Percentiles rank a stretch among this genome's conserved stretches.
These are phyloP conservation scores for Podospora sp. DNA, from an alignment of 495 filamentous ascomycete genomes.

Conservation along the genomic window DNA sequence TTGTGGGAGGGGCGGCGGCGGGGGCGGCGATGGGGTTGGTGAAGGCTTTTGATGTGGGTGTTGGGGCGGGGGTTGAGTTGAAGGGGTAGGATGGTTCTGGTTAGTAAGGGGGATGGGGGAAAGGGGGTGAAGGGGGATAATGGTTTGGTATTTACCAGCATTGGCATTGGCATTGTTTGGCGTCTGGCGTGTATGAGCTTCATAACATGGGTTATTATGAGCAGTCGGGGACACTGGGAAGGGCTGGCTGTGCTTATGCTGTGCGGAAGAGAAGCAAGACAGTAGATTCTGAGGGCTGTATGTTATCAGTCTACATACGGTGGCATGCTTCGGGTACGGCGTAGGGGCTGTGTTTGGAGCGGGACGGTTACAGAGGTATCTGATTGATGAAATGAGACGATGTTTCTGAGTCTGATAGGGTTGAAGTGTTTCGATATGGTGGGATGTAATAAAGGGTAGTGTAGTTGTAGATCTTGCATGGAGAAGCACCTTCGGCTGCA, in stretches of 20 bases:
- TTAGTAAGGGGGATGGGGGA: neutral
- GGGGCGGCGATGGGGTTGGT: constrained; percentile 50
- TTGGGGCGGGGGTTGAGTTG: neutral
- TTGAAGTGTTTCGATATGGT: too few relatives aligned
- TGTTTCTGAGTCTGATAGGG: too few relatives aligned
- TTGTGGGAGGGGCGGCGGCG: constrained; percentile 46
- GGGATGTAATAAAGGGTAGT: too few relatives aligned
- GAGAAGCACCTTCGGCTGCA: neutral
- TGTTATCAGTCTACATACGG: neutral
- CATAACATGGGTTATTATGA: neutral
- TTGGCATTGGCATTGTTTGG: constrained; percentile 8
- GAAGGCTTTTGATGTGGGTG: constrained; percentile 26
- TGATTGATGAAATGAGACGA: too few relatives aligned
- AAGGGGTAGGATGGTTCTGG: neutral
- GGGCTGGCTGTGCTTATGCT: neutral
- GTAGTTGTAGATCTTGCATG: neutral
- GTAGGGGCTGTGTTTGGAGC: neutral
- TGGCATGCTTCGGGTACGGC: neutral
- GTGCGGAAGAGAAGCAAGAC: neutral
- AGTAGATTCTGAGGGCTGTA: neutral
- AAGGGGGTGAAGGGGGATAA: neutral
- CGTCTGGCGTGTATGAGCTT: neutral
- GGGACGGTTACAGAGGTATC: too few relatives aligned
- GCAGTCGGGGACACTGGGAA: neutral
- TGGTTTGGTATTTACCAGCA: neutral